Base-by-base conservation (phyloP, 768 basidiomycete genomes). In the Boletus subcaerulescens region DNA sequence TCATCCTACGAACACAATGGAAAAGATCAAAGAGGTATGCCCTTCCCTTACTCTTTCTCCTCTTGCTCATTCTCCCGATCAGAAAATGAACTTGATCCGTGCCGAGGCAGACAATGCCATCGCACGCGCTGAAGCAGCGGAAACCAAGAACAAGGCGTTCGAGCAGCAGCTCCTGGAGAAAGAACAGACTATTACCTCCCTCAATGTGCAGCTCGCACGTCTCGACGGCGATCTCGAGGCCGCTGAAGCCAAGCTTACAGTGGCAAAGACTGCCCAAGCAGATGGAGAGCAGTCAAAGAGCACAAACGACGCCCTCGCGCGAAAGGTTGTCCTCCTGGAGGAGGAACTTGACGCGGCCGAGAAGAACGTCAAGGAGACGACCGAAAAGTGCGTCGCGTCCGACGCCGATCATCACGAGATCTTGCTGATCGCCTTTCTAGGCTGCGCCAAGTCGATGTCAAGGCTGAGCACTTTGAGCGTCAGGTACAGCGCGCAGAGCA, bases 401-500 rank as follows among this genome's bases (percentile, higher is more conserved):
- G 4, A 48, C 22, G 10, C 32, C 18, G 20, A 26, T 50, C 42
- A 59, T 62, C 65, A 5, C 36, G 32, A 42, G 50, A 59, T 64
- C 57, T 54, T 35, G 15, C 60, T 66, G 55, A 65, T 62, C 56
- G 53, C 52, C 50, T 17, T 26, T 29, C 41, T 63, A 98, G 96
- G 73, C 80, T 99, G 64, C 81, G 96, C 58, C 92, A 96, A 68
- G 93, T 96, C 53, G 97, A 99, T 69, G 89, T 98, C 74, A 99
- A 98, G 77, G 96, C 96, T 11, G 97, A 99, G 73, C 93, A 98
- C 76, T 97, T 92, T 69, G 96, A 98, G 75, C 85, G 94, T 46
- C 91, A 95, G 69, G 86, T 97, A 18, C 78, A 84, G 60, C 83
- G 90, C 42, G 77, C 83, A 45, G 95, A 98, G 70, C 85, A 90